Evolutionary conservation across 1,139 yeast genomes (phyloP).

Genomic region (Waltiozyma sp.): DNA sequence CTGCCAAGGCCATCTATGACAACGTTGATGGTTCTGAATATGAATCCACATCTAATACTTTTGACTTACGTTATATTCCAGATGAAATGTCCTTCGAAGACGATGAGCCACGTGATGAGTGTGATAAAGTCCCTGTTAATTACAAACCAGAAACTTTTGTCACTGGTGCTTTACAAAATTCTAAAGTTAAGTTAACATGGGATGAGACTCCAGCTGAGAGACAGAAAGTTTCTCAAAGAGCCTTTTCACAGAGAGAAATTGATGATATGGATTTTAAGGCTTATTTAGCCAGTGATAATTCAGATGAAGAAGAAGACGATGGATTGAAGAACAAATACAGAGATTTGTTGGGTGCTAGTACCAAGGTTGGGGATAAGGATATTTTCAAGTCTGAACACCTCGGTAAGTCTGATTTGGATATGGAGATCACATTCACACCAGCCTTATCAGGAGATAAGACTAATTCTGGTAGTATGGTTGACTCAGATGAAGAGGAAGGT

Average conservation of each 20-base stretch:
- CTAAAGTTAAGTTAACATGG: conserved; percentile 91
- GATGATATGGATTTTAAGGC: conserved; percentile 97
- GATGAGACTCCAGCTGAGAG: conserved; percentile 96
- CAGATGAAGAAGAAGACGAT: conserved; percentile 38
- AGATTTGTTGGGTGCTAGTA: conserved; percentile 42
- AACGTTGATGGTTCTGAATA: conserved; percentile 92
- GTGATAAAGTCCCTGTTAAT: conserved; percentile 60
- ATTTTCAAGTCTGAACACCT: conserved; percentile 18
- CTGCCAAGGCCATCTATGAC: conserved; percentile 69
- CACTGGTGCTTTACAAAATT: conserved; percentile 89
- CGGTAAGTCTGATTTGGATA: conserved; percentile 57
- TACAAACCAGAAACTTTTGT: conserved; percentile 80
- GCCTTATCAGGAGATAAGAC: conserved; percentile 40
- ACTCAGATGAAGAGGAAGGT: conserved; percentile 23
- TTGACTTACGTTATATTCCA: conserved; percentile 87
- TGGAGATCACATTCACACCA: conserved; percentile 95
- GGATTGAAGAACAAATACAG: conserved; percentile 52
- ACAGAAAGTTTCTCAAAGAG: conserved; percentile 63
- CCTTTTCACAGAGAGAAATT: conserved; percentile 80
- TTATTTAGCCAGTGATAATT: conserved; percentile 84
- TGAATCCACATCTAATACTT: conserved; percentile 90
- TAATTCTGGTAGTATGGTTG: conserved; percentile 21
- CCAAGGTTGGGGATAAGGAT: conserved; percentile 26
- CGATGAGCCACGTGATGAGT: conserved; percentile 59
- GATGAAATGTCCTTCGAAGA: conserved; percentile 82